Percentiles rank a stretch among this genome's conserved stretches.
phyloP scores from a whole-genome alignment of 768 basidiomycete species.

The Cyclocybe aegerita region DNA sequence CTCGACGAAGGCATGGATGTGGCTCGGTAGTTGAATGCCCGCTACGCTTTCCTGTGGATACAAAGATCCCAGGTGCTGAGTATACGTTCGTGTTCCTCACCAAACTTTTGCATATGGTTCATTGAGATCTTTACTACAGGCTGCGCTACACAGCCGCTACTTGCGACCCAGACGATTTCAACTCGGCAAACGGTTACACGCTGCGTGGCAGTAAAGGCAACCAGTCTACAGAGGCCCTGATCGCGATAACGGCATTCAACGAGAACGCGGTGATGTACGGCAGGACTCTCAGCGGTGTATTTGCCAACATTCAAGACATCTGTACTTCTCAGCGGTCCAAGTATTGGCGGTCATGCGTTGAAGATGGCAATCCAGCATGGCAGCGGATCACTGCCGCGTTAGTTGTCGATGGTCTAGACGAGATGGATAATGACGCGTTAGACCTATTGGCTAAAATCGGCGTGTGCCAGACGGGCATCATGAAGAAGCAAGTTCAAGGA shows the following conservation, averaged over 20 bases:
- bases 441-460: conserved; percentile 83
- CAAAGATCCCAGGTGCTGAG: conserved; percentile 50
- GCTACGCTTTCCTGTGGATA: conserved; percentile 67
- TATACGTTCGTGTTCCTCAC: neutral
- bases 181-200: conserved; percentile 70
- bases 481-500: conserved; percentile 84
- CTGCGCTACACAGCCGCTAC: conserved; percentile 93
- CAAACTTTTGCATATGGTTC: no score
- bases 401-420: conserved; percentile 83
- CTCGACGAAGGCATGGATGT: no score
- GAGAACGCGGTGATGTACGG: conserved; percentile 83
- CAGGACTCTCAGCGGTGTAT: conserved; percentile 86
- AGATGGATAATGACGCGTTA: conserved; percentile 88
- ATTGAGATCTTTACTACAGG: conserved; percentile 40
- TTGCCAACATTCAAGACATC: conserved; percentile 93
- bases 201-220: conserved; percentile 76
- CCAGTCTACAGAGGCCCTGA: conserved; percentile 83
- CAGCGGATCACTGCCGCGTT: conserved; percentile 83
- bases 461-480: conserved; percentile 87
- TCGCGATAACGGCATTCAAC: conserved; percentile 87
- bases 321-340: conserved; percentile 90
- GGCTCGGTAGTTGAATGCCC: no score
- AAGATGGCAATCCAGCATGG: conserved; percentile 80
- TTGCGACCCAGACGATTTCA: conserved; percentile 83
- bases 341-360: conserved; percentile 76